Evolutionary conservation across 805 yeast species (phyloP).

Genomic region (Blastobotrys americana): DNA sequence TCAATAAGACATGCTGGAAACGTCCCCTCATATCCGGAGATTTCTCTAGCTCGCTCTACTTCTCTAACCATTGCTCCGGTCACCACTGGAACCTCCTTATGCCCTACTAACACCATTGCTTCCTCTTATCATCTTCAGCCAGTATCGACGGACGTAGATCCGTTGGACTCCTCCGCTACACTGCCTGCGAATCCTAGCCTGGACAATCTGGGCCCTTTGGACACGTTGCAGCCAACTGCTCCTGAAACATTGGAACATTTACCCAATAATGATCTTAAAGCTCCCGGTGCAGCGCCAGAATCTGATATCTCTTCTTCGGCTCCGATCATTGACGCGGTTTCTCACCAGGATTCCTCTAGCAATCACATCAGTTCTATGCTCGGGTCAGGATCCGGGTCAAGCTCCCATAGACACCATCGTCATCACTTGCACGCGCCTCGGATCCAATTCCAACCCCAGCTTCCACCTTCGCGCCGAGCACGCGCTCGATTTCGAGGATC

Average conservation of each 20-base stretch:
- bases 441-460: neutral
- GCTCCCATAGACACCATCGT: no score
- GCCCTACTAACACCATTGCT: conserved; percentile 2
- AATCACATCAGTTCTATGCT: no score
- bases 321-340: no score
- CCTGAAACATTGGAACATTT: no score
- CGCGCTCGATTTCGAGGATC: no score
- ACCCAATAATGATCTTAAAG: no score
- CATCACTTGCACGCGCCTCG: neutral
- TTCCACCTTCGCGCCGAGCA: neutral
- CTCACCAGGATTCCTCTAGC: no score
- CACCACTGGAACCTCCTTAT: neutral
- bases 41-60: neutral
- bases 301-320: no score
- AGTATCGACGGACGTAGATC: neutral
- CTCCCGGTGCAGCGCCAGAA: no score
- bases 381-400: no score
- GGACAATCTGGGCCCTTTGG: no score
- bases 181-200: neutral
- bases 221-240: no score
- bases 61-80: neutral
- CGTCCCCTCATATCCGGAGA: neutral
- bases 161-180: neutral
- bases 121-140: conserved; percentile 1
- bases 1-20: neutral